phyloP scores from a whole-genome alignment of 345 rosid species.

The Clarkia xantiana region DNA sequence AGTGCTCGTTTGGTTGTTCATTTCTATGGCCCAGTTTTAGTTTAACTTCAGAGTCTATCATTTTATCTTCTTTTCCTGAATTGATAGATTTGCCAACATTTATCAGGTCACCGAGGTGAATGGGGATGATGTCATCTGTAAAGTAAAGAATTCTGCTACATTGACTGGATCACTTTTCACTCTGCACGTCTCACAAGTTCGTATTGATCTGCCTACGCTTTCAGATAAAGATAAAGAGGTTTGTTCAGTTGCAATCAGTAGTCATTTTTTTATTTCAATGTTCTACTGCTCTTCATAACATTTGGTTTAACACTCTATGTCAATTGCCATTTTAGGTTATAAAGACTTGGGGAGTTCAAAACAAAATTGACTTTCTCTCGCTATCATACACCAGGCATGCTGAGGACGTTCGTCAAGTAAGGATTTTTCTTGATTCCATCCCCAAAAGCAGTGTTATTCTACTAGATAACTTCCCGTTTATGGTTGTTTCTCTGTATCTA shows the following conservation, averaged over 20 bases:
- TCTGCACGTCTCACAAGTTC: constrained; percentile 79
- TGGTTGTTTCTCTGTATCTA: background rate
- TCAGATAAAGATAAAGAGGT: constrained; percentile 89
- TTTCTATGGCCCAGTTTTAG: no score
- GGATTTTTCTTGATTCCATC: background rate
- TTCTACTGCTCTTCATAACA: background rate
- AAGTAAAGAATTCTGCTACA: constrained; percentile 77
- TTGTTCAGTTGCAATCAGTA: background rate
- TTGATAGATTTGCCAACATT: constrained; percentile 8
- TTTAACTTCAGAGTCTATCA: constrained; percentile 1
- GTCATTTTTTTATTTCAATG: background rate
- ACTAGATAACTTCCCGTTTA: background rate
- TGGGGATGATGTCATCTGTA: constrained; percentile 73
- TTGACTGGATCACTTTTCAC: constrained; percentile 83
- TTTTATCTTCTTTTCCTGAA: background rate
- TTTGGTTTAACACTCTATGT: background rate
- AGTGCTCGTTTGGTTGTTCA: no score
- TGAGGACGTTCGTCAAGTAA: constrained; percentile 88
- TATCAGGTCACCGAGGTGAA: constrained; percentile 68
- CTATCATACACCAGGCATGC: constrained; percentile 90
- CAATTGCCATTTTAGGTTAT: constrained; percentile 42
- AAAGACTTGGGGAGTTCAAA: constrained; percentile 83
- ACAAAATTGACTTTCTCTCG: constrained; percentile 91
- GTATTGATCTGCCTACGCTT: constrained; percentile 73
- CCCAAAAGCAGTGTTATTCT: background rate